phyloP scores from a whole-genome alignment of 805 yeast genomes.

The Vanderwaltozyma tropicalis region DNA sequence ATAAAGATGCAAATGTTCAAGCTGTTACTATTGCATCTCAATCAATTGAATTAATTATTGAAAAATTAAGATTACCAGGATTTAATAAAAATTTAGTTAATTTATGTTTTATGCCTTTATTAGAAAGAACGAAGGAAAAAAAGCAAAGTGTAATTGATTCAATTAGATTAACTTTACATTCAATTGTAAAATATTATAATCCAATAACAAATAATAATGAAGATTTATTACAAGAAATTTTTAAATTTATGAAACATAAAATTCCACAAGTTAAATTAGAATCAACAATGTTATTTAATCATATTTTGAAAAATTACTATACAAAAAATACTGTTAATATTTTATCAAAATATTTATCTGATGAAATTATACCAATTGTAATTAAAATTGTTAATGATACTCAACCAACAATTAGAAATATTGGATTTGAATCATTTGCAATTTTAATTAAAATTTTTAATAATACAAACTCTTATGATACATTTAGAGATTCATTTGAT shows the following conservation, averaged over 20 bases:
- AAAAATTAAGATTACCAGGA: slow-evolving; percentile 44
- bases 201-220: slow-evolving; percentile 16
- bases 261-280: slow-evolving; percentile 77
- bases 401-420: slow-evolving; percentile 71
- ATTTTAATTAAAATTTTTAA: slow-evolving; percentile 77
- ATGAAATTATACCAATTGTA: slow-evolving; percentile 25
- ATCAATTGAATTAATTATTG: slow-evolving; percentile 48
- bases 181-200: slow-evolving; percentile 46
- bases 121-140: slow-evolving; percentile 84
- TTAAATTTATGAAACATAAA: slow-evolving; percentile 56
- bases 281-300: slow-evolving; percentile 50
- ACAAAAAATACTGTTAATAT: slow-evolving; percentile 10
- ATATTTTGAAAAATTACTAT: slow-evolving; percentile 40
- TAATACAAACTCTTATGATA: slow-evolving; percentile 37
- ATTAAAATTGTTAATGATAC: slow-evolving; percentile 69
- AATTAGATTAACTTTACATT: slow-evolving; percentile 45
- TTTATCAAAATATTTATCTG: slow-evolving; percentile 5
- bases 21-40: slow-evolving; percentile 74
- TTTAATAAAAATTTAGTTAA: slow-evolving; percentile 43
- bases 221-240: slow-evolving; percentile 46
- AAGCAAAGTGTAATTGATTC: slow-evolving; percentile 70
- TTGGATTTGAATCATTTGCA: slow-evolving; percentile 71
- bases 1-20: slow-evolving; percentile 78
- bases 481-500: slow-evolving; percentile 45
- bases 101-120: slow-evolving; percentile 45